These are phyloP conservation scores for Arachnopeziza araneosa DNA, from an alignment of 2,329 filamentous ascomycete species.

Conservation along the genomic window DNA sequence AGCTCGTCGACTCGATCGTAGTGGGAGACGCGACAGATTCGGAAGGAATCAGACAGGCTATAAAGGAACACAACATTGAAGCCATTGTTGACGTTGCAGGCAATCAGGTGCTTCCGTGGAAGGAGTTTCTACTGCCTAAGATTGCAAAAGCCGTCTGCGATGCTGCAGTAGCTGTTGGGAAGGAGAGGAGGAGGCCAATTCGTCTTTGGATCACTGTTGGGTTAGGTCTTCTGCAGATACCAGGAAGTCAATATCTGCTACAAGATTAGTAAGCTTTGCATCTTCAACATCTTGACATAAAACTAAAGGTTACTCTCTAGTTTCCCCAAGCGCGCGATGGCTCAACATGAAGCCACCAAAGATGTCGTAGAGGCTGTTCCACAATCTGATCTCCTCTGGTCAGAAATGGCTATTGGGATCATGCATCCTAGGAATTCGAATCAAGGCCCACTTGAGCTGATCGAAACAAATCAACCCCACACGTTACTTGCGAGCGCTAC, in stretches of 20 bases:
- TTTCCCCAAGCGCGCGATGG: constrained; percentile 1
- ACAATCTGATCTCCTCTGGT: constrained; percentile 31
- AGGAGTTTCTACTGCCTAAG: constrained; percentile 31
- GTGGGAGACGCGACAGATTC: constrained; percentile 35
- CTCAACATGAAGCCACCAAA: constrained; percentile 13
- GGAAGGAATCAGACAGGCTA: constrained; percentile 30
- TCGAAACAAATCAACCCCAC: constrained; percentile 25
- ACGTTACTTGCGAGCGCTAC: constrained; percentile 11
- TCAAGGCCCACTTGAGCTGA: constrained; percentile 27
- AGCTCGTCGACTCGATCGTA: constrained; percentile 29
- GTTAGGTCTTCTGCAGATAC: constrained; percentile 32
- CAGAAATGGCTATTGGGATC: constrained; percentile 32
- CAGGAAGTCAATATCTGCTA: constrained; percentile 31
- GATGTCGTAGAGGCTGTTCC: constrained; percentile 13
- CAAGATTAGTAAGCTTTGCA: constrained; percentile 28
- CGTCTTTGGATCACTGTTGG: constrained; percentile 36
- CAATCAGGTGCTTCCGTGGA: constrained; percentile 34
- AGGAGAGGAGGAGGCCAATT: constrained; percentile 31
- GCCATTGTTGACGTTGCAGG: constrained; percentile 37
- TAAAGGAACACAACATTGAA: constrained; percentile 34
- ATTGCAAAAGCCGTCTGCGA: constrained; percentile 34
- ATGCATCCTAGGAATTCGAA: constrained; percentile 34
- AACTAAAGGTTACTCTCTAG: background rate
- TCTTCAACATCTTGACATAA: background rate
- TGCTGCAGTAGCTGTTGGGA: constrained; percentile 31